Evolutionary conservation across 805 yeast genomes (phyloP), one percentile per base, ranked within the genome.

Genomic region (Grigorovia transvaalensis): DNA sequence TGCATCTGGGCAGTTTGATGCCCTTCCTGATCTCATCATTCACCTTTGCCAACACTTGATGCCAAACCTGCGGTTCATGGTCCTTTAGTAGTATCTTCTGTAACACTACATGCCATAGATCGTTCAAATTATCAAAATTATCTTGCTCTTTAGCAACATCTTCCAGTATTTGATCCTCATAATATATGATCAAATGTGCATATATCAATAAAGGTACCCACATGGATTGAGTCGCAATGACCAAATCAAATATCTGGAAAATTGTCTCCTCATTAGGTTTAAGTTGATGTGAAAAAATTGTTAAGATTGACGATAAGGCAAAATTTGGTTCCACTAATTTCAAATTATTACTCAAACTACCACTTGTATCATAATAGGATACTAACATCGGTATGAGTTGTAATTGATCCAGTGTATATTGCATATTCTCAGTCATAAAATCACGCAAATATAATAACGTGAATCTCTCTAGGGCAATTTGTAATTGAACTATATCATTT

Each of bases 231-330:
- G 78, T 69, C 18, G 83, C 73, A 42, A 89, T 68, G 8, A 84
- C 71, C 51, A 76, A 78, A 63, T 88, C 96, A 79, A 93, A 87
- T 2, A 91, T 66, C 3, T 74, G 66, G 51, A 79, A 72, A 7
- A 86, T 67, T 45, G 38, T 4, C 11, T 35, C 15, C 11, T n/a
- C 6, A 27, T 35, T 50, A 1, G 64, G 63, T 45, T 71, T 68
- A 18, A 78, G 56, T 54, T 88, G 89, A 68, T 90, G 97, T 9
- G 91, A 72, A 63, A 82, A 88, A 46, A 87, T 58, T 1, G 98
- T 88, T 40, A 91, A 72, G 1, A 91, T 70, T 0, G 91, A 78
- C 18, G 96, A 85, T 15, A 93, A 67, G 0, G 88, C 85, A 60
- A 80, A 90, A 50, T 75, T 75, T 1, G 88, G 88, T 53, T 75